Evolutionary conservation across 2,329 filamentous ascomycete genomes (phyloP), one percentile per base, ranked within the genome.

Genomic region (Colletotrichum sp.): DNA sequence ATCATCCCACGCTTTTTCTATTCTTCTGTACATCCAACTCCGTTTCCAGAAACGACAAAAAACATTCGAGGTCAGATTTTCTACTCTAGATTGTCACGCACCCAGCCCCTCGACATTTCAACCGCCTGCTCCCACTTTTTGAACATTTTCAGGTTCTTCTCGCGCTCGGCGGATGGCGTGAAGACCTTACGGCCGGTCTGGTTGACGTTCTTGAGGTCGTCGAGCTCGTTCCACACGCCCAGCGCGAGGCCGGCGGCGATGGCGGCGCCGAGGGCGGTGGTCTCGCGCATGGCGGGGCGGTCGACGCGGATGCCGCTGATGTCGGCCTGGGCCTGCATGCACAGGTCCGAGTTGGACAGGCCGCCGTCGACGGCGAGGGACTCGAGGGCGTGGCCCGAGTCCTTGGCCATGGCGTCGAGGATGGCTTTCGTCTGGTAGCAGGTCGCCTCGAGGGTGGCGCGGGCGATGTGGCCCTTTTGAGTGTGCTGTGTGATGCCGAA

Each of bases 351-450:
- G 85, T 95, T 96, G 80, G 94, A 96, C 90, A 98, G 95, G 75
- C 96, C 96, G 73, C 96, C 96, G 82, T 98, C 96, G 59, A 98
- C 96, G 39, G 95, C 93, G 59, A 98, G 89, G 78, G 93, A 91
- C 74, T 92, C 90, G 36, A 98, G 90, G 78, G 92, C 91, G 82
- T 96, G 93, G 44, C 93, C 93, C 69, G 93, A 96, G 85, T 98
- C 96, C 80, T 93, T 92, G 82, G 95, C 95, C 96, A 98, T 98
- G 77, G 96, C 95, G 82, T 97, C 93, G 28, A 98, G 90, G 80
- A 98, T 98, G 26, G 96, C 96, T 80, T 96, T 96, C 28, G 95
- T 98, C 85, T 98, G 96, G 88, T 95, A 98, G 87, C 96, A 98
- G 48, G 95, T 96, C 6, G 96, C 95, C 85, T 98, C 96, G 69